A percentile compares a stretch with the other conserved stretches of the same genome.
Evolutionary conservation across 2,329 filamentous ascomycete genomes (phyloP).

Genomic region (Zymoseptoria crescenta): DNA sequence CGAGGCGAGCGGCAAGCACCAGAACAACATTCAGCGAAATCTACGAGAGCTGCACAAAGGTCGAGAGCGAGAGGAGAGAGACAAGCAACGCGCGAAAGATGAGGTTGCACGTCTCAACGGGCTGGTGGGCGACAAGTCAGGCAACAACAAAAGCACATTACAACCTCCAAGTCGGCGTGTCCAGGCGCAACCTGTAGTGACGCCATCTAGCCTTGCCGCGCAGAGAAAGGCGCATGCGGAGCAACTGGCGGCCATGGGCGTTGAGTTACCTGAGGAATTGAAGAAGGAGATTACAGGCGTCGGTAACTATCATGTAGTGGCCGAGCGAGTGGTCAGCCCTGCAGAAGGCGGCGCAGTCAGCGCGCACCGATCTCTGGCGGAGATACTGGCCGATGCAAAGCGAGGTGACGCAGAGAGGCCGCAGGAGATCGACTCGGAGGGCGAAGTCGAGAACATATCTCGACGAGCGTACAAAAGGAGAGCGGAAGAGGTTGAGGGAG

Average conservation of each 20-base stretch:
- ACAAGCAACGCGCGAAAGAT: conserved; percentile 68
- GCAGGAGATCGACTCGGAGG: conserved; percentile 37
- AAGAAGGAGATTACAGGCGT: conserved; percentile 76
- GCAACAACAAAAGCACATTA: conserved; percentile 1
- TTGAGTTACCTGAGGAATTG: conserved; percentile 72
- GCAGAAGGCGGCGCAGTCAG: conserved; percentile 11
- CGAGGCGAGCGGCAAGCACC: conserved; percentile 30
- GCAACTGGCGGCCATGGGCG: conserved; percentile 79
- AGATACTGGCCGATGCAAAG: conserved; percentile 38
- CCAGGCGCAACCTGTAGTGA: conserved; percentile 22
- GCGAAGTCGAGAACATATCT: conserved; percentile 36
- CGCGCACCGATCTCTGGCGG: conserved; percentile 32
- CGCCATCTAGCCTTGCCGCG: conserved; percentile 45
- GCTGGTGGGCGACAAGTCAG: conserved; percentile 47
- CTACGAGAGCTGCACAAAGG: conserved; percentile 79
- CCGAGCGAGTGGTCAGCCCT: conserved; percentile 34
- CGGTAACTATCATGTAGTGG: conserved; percentile 75
- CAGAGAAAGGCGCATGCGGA: conserved; percentile 78
- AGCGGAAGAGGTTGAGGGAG: conserved; percentile 52
- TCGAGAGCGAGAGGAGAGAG: conserved; percentile 71
- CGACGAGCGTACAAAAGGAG: conserved; percentile 58
- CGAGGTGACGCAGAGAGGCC: conserved; percentile 37
- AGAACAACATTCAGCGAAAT: conserved; percentile 74
- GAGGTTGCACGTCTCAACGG: conserved; percentile 84
- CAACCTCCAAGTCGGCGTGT: conserved; percentile 10